Evolutionary conservation across 2,329 filamentous ascomycete species (phyloP).

Genomic region (Dendryphion nanum): DNA sequence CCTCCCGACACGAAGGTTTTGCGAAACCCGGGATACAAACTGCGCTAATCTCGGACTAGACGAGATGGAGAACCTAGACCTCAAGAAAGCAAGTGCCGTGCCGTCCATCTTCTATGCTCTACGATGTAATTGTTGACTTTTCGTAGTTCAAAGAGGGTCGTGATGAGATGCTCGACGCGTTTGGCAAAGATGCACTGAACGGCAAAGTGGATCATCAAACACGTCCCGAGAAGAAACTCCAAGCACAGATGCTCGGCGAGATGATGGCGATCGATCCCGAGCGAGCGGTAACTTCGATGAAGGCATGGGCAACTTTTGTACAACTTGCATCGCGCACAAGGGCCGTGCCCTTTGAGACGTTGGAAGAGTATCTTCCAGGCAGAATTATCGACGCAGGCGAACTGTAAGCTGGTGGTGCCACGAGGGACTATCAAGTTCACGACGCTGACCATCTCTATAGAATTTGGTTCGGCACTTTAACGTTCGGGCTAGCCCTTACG

Average conservation of each 20-base stretch:
- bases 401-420: constrained; percentile 7
- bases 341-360: constrained; percentile 6
- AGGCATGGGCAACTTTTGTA: constrained; percentile 17
- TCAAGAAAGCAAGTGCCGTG: background rate
- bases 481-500: constrained; percentile 39
- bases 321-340: constrained; percentile 5
- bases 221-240: constrained; percentile 5
- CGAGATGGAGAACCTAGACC: background rate
- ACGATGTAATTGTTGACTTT: too few relatives aligned
- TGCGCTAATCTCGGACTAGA: background rate
- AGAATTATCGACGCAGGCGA: constrained; percentile 14
- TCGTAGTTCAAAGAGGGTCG: background rate
- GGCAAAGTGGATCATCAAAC: background rate
- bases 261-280: constrained; percentile 16
- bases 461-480: constrained; percentile 37
- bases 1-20: background rate
- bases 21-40: background rate
- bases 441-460: constrained; percentile 13
- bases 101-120: background rate
- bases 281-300: constrained; percentile 11
- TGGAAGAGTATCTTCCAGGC: constrained; percentile 17
- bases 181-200: background rate
- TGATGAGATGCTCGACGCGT: background rate
- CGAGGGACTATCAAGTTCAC: background rate
- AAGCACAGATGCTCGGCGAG: constrained; percentile 10